These are phyloP conservation scores for Neonectria magnoliae DNA, from an alignment of 2,329 filamentous ascomycete species.

Conservation along the genomic window DNA sequence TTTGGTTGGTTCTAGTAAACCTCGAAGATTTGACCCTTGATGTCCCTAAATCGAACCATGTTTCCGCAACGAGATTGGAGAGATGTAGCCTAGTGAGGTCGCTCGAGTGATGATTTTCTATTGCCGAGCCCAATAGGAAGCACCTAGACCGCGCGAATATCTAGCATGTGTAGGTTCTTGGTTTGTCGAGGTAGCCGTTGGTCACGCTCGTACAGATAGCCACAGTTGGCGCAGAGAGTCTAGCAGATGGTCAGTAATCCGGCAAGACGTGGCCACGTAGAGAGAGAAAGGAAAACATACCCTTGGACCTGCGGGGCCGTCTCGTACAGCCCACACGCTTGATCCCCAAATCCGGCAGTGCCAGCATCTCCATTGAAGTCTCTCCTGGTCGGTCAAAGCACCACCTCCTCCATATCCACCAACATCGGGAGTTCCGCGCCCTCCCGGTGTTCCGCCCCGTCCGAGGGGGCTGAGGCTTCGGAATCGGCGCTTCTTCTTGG, in stretches of 20 bases:
- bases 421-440: conserved; percentile 82
- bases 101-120: conserved; percentile 25
- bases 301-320: conserved; percentile 85
- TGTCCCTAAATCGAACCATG: background rate
- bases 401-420: conserved; percentile 77
- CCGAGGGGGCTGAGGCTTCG: conserved; percentile 84
- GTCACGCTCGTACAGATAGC: conserved; percentile 87
- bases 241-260: conserved; percentile 47
- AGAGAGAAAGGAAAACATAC: conserved; percentile 61
- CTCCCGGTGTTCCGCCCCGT: conserved; percentile 70
- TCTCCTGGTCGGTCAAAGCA: conserved; percentile 79
- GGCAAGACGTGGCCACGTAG: background rate
- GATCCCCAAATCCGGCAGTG: conserved; percentile 91
- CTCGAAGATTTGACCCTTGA: conserved; percentile 10
- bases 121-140: conserved; percentile 32
- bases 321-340: conserved; percentile 93
- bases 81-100: conserved; percentile 6
- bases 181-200: conserved; percentile 74
- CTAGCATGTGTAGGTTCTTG: conserved; percentile 52
- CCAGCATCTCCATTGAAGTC: conserved; percentile 84
- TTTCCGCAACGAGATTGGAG: conserved; percentile 24
- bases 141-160: conserved; percentile 47
- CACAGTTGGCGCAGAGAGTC: conserved; percentile 94
- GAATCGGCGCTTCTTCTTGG: conserved; percentile 95
- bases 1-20: conserved; percentile 3